Evolutionary conservation across 1,284 basidiomycete species (phyloP), one percentile per base, ranked within the genome.

Genomic region (Blastosporella zonata): DNA sequence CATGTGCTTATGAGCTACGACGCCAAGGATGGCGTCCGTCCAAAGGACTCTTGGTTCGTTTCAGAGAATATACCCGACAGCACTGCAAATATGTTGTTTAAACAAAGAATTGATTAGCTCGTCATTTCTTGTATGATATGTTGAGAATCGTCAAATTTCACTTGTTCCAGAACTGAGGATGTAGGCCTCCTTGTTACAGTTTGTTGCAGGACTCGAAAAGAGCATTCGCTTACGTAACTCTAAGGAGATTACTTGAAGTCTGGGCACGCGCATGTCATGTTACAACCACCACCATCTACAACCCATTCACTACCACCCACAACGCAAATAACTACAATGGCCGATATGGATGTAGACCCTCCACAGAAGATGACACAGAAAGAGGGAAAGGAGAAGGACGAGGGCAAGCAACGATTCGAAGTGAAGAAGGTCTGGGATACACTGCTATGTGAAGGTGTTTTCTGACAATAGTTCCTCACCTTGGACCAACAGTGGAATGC

Each of bases 261-360:
- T n/a, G 22, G n/a, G 5, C 12, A 2, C 3, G 36, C 10, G 6
- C 20, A 10, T 21, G 6, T 20, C 20, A 5, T 41, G 17, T 20
- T 22, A 34, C 38, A 25, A 27, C 43, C 42, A 39, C 43, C 43
- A 51, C 34, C 43, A 46, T 34, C 17, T 15, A 17, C 17, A 28
- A 22, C 18, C 36, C 10, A 15, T 12, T 13, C 25, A 12, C 6
- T 9, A 28, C 35, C n/a, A 5, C 29, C 21, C 13, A 21, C 35
- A 18, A 15, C 4, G 10, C 21, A 34, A 1, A 7, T 22, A 43
- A 53, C 35, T 43, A 67, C 57, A 46, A 84, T 86, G 84, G 76
- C 82, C 48, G 85, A 85, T 49, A 91, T 93, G 90, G 90, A 92
- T 46, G 81, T 93, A 29, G 91, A 93, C 31, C 76, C 79, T 35